A percentile compares a stretch with the other conserved stretches of the same genome.
Evolutionary conservation across 805 yeast genomes (phyloP).

Genomic region (Zygoascus ofunaensis): DNA sequence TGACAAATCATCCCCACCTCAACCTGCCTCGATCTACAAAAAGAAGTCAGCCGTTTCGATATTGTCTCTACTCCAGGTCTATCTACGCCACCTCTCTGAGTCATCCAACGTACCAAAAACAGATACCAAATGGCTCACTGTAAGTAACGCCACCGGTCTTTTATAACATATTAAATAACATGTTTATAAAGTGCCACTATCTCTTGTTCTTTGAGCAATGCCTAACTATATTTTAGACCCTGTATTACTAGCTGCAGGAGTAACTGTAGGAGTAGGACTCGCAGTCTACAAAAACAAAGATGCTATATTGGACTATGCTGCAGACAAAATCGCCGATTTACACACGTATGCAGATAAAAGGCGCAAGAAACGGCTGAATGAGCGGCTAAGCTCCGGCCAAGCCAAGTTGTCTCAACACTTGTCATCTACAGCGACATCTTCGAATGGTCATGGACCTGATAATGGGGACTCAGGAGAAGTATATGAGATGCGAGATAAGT

Average conservation of each 20-base stretch:
- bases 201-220: no score
- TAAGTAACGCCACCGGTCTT: no score
- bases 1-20: no score
- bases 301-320: constrained; percentile 11
- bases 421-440: no score
- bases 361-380: not conserved
- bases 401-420: not conserved
- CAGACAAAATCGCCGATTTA: not conserved
- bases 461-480: not conserved
- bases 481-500: not conserved
- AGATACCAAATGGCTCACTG: no score
- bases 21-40: no score
- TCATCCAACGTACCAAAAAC: no score
- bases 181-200: no score
- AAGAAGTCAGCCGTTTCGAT: no score
- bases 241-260: constrained; percentile 15
- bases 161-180: no score
- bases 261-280: constrained; percentile 18
- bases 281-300: constrained; percentile 19
- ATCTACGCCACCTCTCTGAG: no score
- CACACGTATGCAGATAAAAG: not conserved
- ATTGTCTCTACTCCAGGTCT: no score
- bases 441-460: not conserved
- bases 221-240: constrained; percentile 12
- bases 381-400: not conserved